Evolutionary conservation across 371 early-diverging fungal species (phyloP), one percentile per base, ranked within the genome.

Genomic region (Mortierella sp.): DNA sequence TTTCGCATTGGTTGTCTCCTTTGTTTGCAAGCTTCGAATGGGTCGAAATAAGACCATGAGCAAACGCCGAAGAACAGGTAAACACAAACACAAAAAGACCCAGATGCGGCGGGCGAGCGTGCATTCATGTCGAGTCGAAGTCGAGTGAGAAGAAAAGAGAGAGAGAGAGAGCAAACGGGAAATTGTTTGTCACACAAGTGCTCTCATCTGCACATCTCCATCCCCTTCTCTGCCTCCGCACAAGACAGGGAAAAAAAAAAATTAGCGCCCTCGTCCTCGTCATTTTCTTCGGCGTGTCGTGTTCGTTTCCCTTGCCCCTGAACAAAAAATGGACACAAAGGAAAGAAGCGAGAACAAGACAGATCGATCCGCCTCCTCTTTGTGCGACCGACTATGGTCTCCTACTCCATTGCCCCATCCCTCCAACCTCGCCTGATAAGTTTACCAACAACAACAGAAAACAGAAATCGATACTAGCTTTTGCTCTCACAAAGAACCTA

Each of bases 101-200:
- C 32, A 60, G 60, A 60, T 32, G 60, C 60, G 60, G 60, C 58
- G 58, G 29, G 35, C 24, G 35, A 35, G 65, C 35, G 38, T 51
- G 18, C n/a, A 56, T 8, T 24, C 56, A 8, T 16, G 27, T 56
- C n/a, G 55, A 55, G n/a, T 21, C 18, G 54, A 54, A 24, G 54
- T 24, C 24, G 27, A 24, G 41, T 18, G 65, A 35, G 65, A 38
- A 63, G 8, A 58, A 12, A 29, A 11, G 29, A 58, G 7, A 16
- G 6, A 38, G 16, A 38, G 16, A 38, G 38, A 1, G 18, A 14
- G 12, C 16, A 65, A 27, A n/a, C 60, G 60, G 60, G 27, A 60
- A 60, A 65, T 21, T 65, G 65, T 65, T 65, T 65, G 65, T 65
- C 65, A 65, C 65, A 65, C 65, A 16, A 65, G 8, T 18, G 65